Evolutionary conservation across 768 basidiomycete genomes (phyloP), one percentile per base, ranked within the genome.

Genomic region (Saitozyma podzolica): DNA sequence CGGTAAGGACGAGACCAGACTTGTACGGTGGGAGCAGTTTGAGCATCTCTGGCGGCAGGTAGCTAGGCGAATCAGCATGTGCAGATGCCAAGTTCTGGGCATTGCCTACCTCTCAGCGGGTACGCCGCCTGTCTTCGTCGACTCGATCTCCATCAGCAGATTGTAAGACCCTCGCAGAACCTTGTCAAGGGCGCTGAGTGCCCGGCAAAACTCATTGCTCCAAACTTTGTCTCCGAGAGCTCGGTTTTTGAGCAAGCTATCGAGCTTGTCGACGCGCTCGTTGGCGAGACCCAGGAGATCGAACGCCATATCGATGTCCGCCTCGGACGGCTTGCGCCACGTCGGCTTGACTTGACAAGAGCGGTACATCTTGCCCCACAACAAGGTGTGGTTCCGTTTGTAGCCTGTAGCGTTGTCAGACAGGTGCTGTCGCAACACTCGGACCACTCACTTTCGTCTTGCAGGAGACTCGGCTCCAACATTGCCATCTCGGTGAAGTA

Each of bases 171-270:
- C 90, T 8, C 86, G 80, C 66, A 92, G 88, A 0, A 88, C 87
- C 71, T 89, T 86, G 59, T 87, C 87, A 56, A 92, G 85, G 55
- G 89, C 82, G 65, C 85, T 88, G 54, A 90, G 82, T 62, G 78
- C 87, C 84, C 90, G 85, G 81, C 91, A 92, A 73, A 92, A 91
- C 66, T 92, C 89, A 76, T 91, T 92, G 11, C 88, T 84, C 91
- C 91, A 93, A 14, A 89, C 85, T 86, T 91, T 90, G 52, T 78
- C 84, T 51, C 59, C 47, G 13, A 80, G 78, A 8, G 85, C 83
- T 8, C 76, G 85, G 85, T 84, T 51, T 82, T 80, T 80, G 8
- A 92, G 80, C 9, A 92, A 79, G 3, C 62, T 64, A 62, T 90
- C 86, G 50, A 94, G 80, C 13, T 74, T 76, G 17, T 68, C 74